Evolutionary conservation across 2,329 filamentous ascomycete genomes (phyloP), one percentile per base, ranked within the genome.

Genomic region (Paraphaeosphaeria minitans): DNA sequence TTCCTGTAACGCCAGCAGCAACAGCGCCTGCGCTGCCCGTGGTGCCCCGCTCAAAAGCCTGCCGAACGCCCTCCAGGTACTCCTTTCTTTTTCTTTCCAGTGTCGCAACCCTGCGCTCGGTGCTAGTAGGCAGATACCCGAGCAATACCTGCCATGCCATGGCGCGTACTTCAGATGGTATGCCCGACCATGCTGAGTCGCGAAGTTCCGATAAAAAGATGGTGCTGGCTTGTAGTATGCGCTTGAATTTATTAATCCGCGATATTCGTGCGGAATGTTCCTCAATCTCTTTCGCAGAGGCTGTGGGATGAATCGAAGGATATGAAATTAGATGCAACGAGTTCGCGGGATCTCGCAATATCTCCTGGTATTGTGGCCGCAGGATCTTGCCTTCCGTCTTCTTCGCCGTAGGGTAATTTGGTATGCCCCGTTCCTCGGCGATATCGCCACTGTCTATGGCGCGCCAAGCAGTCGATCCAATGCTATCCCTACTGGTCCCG

Each of bases 81-180:
- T 99, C 96, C 74, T 94, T 97, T 53, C 95, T 87, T 77, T 99
- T 99, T 59, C 95, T 85, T 75, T 99, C 95, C 10, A 99, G 82
- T 0, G 93, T 95, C 0, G 91, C 86, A 8, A 98, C 91, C 54
- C 96, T 87, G 62, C 95, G 85, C 75, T 99, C 96, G 68, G 93
- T 96, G 73, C 93, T 97, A n/a, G 94, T 96, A 1, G 96, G 95
- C 4, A 99, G 85, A 76, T 99, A 99, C 58, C 94, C 95, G 24
- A 99, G 86, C 21, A 99, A 83, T 24, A 99, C 83, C 77, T 98
- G 93, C 95, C 95, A 99, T n/a, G 94, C 95, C 90, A 99, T 97
- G 52, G 95, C 92, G 56, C 96, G 91, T 19, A 99, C 93, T 80
- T 99, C 96, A 68, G 92, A 89, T 0, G 95, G 96, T 37, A 98